These are phyloP conservation scores for Blastobotrys malaysiensis DNA, from an alignment of 1,139 yeast species.

Conservation along the genomic window DNA sequence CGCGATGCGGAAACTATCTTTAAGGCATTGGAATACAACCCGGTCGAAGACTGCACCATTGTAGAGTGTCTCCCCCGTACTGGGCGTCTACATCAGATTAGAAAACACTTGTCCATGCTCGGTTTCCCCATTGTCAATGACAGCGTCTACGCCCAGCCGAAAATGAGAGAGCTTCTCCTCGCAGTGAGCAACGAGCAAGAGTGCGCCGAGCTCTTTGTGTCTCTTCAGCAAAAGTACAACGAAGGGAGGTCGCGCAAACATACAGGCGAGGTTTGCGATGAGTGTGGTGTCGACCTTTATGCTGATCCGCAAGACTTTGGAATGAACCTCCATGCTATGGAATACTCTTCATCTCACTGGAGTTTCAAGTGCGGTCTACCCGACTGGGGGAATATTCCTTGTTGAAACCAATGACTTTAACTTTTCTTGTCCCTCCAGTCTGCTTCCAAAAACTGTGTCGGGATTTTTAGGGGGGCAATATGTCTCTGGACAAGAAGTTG, in stretches of 20 bases:
- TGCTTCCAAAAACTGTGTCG: background rate
- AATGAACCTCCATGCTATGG: slow-evolving; percentile 83
- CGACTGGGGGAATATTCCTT: background rate
- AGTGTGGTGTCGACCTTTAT: slow-evolving; percentile 69
- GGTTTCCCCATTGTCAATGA: slow-evolving; percentile 93
- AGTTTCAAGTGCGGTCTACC: slow-evolving; percentile 73
- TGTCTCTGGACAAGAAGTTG: background rate
- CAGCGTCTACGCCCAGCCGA: slow-evolving; percentile 66
- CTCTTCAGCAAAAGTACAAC: background rate
- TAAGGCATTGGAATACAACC: slow-evolving; percentile 20
- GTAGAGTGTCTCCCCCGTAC: slow-evolving; percentile 80
- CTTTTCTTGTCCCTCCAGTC: background rate
- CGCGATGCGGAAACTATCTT: slow-evolving; percentile 36
- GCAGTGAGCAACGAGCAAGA: slow-evolving; percentile 34
- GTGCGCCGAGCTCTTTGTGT: background rate
- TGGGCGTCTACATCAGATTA: slow-evolving; percentile 90
- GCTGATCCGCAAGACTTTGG: slow-evolving; percentile 82
- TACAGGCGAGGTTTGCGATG: slow-evolving; percentile 50
- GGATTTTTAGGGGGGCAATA: background rate
- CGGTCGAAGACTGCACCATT: slow-evolving; percentile 37
- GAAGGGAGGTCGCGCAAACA: slow-evolving; percentile 39
- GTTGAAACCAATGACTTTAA: too few relatives aligned
- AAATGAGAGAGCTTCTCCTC: slow-evolving; percentile 53
- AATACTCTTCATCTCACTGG: slow-evolving; percentile 48
- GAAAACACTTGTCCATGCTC: slow-evolving; percentile 81